Evolutionary conservation across 2,329 filamentous ascomycete species (phyloP), one percentile per base, ranked within the genome.

Genomic region (Fusarium foetens): DNA sequence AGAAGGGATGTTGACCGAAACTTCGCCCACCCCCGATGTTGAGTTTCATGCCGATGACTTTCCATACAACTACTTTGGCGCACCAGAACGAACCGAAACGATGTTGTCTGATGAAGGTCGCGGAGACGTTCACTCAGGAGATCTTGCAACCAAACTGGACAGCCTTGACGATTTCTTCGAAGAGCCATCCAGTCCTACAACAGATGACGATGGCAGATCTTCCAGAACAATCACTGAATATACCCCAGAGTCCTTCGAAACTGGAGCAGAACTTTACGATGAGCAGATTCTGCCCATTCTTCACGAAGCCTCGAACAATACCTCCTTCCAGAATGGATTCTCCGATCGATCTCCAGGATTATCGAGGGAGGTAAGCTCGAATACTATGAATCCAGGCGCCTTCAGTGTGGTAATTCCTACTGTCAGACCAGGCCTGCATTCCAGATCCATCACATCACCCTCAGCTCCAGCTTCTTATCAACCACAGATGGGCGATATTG

Each of bases 1-100:
- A 8, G 87, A 91, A 71, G 89, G 88, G 21, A 84, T 84, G 16
- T 78, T 84, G 36, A 83, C 87, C 12, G 89, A 93, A 61, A 86
- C 90, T 8, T 88, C 89, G 2, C 88, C 91, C 8, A 96, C 94
- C 1, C 92, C 94, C 3, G 95, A 97, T 49, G 91, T 99, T 33
- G 95, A 97, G 77, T 98, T 99, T 82, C 93, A 97, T 75, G 88
- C 91, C 6, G 97, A 99, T 69, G 95, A 98, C 68, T 95, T 93
- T 76, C 91, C 91, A 16, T 93, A 93, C 75, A 92, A 92, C 14
- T 94, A 95, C 80, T 95, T 95, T 83, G 89, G 91, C 3, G 84
- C 89, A 23, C 82, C 84, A 1, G 92, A 95, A 72, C 90, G 94
- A 58, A 93, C 94, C 4, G 94, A 94, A 59, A 98, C 95, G 1